These are phyloP conservation scores for Choricystis sp. DNA, from an alignment of 139 green algal genomes.

Conservation along the genomic window DNA sequence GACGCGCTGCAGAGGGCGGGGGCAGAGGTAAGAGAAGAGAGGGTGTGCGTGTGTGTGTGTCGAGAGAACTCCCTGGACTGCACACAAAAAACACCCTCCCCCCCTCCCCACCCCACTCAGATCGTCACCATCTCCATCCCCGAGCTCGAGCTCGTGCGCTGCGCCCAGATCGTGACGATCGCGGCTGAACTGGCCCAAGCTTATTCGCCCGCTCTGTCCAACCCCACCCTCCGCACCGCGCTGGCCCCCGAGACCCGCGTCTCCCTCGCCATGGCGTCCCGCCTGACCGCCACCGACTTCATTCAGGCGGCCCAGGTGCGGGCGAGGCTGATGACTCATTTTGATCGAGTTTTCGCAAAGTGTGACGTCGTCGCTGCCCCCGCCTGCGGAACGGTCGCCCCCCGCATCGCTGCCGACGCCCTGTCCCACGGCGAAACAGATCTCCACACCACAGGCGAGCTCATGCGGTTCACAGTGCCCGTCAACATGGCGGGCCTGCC, in stretches of 20 bases:
- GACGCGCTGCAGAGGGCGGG: constrained; percentile 10
- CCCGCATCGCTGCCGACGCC: not conserved
- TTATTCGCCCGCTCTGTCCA: constrained; percentile 1
- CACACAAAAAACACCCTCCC: not conserved
- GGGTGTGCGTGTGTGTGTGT: too few relatives aligned
- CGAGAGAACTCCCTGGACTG: too few relatives aligned
- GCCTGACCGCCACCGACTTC: constrained; percentile 34
- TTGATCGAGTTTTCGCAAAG: constrained; percentile 18
- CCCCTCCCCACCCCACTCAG: not conserved
- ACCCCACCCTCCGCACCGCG: not conserved
- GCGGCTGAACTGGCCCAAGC: constrained; percentile 17
- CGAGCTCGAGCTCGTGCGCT: constrained; percentile 42
- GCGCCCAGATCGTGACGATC: constrained; percentile 47
- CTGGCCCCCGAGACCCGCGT: constrained; percentile 25
- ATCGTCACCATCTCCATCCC: constrained; percentile 34
- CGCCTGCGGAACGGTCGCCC: not conserved
- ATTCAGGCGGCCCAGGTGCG: constrained; percentile 34
- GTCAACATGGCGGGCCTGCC: constrained; percentile 51
- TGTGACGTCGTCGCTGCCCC: not conserved
- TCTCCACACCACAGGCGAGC: constrained; percentile 4
- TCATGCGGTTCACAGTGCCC: constrained; percentile 41
- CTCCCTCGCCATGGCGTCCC: constrained; percentile 12
- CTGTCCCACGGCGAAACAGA: not conserved
- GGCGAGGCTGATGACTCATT: constrained; percentile 17
- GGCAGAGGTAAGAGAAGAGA: constrained; percentile 5